phyloP scores from a whole-genome alignment of 2,329 filamentous ascomycete genomes.

The Kalmusia sp. region DNA sequence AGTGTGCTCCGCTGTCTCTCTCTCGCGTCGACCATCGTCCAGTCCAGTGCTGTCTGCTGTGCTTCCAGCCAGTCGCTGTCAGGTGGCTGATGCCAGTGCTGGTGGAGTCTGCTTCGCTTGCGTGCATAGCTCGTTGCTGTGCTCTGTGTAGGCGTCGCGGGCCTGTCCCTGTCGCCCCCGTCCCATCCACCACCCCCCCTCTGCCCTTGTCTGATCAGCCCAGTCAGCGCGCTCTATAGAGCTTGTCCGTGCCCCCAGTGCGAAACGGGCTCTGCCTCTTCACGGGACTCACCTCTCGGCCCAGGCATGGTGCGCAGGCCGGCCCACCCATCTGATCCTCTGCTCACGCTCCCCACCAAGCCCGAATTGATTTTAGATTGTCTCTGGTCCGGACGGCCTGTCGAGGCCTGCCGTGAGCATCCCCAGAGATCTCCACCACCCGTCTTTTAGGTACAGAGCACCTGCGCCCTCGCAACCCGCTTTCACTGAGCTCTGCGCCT shows the following conservation, averaged over 20 bases:
- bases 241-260: constrained; percentile 32
- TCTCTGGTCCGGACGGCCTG: constrained; percentile 40
- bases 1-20: constrained; percentile 17
- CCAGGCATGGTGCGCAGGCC: constrained; percentile 35
- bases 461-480: constrained; percentile 26
- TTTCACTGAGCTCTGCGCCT: constrained; percentile 24
- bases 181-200: no score
- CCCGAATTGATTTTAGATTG: constrained; percentile 47
- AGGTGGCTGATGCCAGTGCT: constrained; percentile 33
- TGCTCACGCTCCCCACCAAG: constrained; percentile 36
- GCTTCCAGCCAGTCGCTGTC: constrained; percentile 24
- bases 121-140: constrained; percentile 28
- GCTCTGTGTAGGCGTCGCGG: constrained; percentile 11
- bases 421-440: constrained; percentile 46
- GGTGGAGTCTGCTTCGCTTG: constrained; percentile 42
- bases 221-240: constrained; percentile 39
- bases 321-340: constrained; percentile 34
- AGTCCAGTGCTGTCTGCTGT: constrained; percentile 8
- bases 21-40: constrained; percentile 11
- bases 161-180: constrained; percentile 26
- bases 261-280: constrained; percentile 32
- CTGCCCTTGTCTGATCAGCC: constrained; percentile 35
- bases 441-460: constrained; percentile 37
- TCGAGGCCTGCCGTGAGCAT: constrained; percentile 31
- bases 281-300: constrained; percentile 34